Conservation (phyloP, 108 stramenopile species). For the Fragilaria radians region DNA sequence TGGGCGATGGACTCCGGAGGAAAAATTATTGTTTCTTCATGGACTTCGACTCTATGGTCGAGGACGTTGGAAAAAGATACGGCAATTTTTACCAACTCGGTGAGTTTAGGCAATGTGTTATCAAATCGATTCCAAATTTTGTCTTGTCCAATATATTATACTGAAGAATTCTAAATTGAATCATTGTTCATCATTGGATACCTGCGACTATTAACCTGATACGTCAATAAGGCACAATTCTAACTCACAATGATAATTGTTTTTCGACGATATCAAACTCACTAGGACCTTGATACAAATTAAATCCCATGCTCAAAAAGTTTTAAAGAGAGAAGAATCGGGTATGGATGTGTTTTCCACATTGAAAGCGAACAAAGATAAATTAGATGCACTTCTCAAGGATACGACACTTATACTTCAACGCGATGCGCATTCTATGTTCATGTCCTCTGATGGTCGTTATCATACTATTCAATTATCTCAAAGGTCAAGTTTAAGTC, state of each 20-base stretch:
- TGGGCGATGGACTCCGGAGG: conserved; percentile 89
- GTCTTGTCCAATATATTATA: conserved; percentile 3
- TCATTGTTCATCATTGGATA: not conserved
- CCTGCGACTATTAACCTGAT: not conserved
- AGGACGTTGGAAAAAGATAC: conserved; percentile 87
- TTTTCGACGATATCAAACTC: not conserved
- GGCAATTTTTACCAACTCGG: conserved; percentile 35
- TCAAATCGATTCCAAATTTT: too few species aligned
- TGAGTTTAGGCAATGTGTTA: too few species aligned
- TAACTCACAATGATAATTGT: not conserved
- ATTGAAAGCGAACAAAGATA: conserved; percentile 31
- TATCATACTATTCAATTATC: conserved; percentile 1
- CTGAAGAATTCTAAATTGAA: not conserved
- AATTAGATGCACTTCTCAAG: conserved; percentile 21
- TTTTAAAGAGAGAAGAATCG: conserved; percentile 36
- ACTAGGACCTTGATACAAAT: conserved; percentile 48
- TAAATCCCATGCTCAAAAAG: conserved; percentile 59
- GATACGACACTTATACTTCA: not conserved
- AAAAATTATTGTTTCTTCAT: conserved; percentile 82
- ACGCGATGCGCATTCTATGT: not conserved
- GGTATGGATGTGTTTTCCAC: conserved; percentile 47
- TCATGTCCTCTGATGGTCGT: not conserved
- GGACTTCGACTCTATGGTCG: conserved; percentile 84
- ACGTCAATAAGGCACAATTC: not conserved
- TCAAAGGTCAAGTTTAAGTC: too few species aligned